These are phyloP conservation scores for Venturia nashicola DNA, from an alignment of 2,329 filamentous ascomycete genomes.

Conservation along the genomic window DNA sequence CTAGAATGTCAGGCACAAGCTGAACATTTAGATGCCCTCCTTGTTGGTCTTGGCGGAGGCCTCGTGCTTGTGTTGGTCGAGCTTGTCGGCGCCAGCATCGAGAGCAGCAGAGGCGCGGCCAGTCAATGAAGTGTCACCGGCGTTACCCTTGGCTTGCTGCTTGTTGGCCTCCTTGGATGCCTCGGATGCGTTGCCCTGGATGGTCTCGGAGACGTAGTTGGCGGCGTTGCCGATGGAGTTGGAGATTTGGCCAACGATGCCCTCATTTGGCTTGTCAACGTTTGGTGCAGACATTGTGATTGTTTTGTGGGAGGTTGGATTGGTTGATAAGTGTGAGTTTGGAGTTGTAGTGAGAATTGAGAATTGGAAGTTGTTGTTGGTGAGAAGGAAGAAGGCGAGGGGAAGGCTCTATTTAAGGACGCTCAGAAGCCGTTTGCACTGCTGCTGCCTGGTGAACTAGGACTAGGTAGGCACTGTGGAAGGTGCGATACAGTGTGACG, in stretches of 20 bases:
- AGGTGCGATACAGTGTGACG: neutral
- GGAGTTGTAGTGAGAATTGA: conserved; percentile 8
- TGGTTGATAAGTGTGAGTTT: conserved; percentile 12
- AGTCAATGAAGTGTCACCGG: conserved; percentile 37
- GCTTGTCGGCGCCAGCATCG: conserved; percentile 40
- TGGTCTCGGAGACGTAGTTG: conserved; percentile 57
- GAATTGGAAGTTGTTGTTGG: conserved; percentile 1
- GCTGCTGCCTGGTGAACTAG: neutral
- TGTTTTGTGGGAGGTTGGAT: neutral
- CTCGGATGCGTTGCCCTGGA: conserved; percentile 44
- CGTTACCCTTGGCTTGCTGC: conserved; percentile 46
- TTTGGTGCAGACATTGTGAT: conserved; percentile 32
- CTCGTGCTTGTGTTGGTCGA: conserved; percentile 40
- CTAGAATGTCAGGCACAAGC: neutral
- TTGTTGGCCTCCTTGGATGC: conserved; percentile 60
- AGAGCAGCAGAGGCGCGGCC: conserved; percentile 44
- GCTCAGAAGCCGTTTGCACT: neutral
- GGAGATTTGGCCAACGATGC: conserved; percentile 28
- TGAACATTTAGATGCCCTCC: conserved; percentile 16
- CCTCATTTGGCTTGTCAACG: conserved; percentile 31
- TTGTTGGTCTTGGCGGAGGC: conserved; percentile 37
- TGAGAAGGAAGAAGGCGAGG: neutral
- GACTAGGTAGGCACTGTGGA: neutral
- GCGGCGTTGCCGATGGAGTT: conserved; percentile 41
- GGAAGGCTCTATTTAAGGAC: neutral